Conservation (phyloP, 176 grass and related monocot species). For the Eragrostis curvula region DNA sequence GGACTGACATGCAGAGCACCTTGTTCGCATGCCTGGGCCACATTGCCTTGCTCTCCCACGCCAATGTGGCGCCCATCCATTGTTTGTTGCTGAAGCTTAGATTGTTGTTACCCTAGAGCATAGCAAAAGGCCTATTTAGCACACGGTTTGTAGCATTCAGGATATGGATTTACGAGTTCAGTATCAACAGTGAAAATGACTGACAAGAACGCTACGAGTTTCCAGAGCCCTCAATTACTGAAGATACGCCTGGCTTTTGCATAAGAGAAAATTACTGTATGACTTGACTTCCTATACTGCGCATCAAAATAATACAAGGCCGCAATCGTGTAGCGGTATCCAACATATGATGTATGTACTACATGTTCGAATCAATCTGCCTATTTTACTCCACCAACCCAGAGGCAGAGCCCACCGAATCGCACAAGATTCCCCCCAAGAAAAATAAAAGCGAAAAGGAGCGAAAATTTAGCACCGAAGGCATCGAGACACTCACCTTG, state of each 20-base stretch:
- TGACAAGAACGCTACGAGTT: background rate
- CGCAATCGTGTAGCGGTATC: background rate
- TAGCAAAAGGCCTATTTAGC: background rate
- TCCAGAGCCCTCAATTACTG: background rate
- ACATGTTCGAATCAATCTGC: conserved; percentile 26
- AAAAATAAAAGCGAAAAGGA: background rate
- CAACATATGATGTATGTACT: background rate
- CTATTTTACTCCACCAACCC: background rate
- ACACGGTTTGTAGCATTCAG: background rate
- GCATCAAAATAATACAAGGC: background rate
- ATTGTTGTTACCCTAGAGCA: conserved; percentile 57
- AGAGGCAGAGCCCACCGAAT: background rate
- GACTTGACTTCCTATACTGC: no score
- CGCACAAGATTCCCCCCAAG: background rate
- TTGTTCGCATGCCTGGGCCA: conserved; percentile 42
- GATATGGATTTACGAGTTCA: background rate
- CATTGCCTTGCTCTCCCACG: conserved; percentile 40
- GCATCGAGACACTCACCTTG: conserved; percentile 36
- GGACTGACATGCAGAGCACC: conserved; percentile 55
- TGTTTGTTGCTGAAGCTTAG: conserved; percentile 62
- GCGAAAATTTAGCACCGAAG: background rate
- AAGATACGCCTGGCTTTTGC: background rate
- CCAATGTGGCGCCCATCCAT: conserved; percentile 45
- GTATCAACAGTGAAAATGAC: background rate
- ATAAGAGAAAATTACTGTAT: no score